Percentiles rank a stretch among this genome's conserved stretches.
Conservation (phyloP, 805 yeast species). For the Yarrowia bubula region DNA sequence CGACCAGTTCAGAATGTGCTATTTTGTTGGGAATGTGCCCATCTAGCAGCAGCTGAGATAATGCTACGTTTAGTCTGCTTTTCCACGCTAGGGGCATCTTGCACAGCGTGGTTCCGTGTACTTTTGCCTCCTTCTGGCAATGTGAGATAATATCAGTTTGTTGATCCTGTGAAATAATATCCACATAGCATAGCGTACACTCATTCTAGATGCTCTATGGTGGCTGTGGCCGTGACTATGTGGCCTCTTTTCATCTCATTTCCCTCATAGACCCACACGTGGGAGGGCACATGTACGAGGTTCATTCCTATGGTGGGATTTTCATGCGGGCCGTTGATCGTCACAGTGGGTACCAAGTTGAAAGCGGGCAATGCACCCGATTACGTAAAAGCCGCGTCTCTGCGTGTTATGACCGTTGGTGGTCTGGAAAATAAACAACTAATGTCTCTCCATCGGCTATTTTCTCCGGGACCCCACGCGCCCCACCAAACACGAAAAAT, state of each 20-base stretch:
- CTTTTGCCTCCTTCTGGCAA: not conserved
- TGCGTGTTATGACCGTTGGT: too few relatives aligned
- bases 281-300: not conserved
- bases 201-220: too few relatives aligned
- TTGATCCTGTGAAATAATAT: not conserved
- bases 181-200: too few relatives aligned
- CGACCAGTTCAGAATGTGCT: not conserved
- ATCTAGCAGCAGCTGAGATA: not conserved
- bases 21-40: not conserved
- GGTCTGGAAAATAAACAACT: not conserved
- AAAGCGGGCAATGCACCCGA: too few relatives aligned
- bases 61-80: not conserved
- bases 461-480: not conserved
- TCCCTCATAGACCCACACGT: not conserved
- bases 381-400: too few relatives aligned
- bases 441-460: not conserved
- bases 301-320: not conserved
- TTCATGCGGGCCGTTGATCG: slow-evolving; percentile 23
- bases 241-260: not conserved
- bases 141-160: not conserved
- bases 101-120: not conserved
- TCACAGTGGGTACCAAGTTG: not conserved
- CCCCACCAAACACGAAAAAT: slow-evolving; percentile 5
- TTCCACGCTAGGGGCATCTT: not conserved
- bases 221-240: too few relatives aligned